phyloP scores from a whole-genome alignment of 2,329 filamentous ascomycete species.

The Cladophialophora psammophila region DNA sequence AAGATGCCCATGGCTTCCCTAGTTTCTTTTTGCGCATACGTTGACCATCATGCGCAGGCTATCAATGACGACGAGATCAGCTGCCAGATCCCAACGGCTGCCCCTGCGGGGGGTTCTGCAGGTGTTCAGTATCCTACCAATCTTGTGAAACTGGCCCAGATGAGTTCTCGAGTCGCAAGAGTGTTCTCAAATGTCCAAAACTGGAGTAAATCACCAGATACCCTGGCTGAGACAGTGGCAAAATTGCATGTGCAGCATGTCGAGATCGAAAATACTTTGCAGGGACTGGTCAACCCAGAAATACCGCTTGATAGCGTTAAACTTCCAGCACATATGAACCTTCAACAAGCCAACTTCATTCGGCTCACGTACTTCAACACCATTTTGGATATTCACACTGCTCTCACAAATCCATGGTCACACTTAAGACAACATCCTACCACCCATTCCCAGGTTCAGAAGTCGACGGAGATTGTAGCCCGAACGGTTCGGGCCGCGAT shows the following conservation, averaged over 20 bases:
- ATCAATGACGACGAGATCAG: conserved; percentile 15
- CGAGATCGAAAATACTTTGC: not conserved
- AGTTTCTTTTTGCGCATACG: not conserved
- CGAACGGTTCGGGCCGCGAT: not conserved
- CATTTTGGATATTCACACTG: not conserved
- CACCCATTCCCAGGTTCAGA: not conserved
- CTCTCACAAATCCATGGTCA: conserved; percentile 8
- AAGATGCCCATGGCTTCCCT: not conserved
- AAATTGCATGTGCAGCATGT: not conserved
- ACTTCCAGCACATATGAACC: not conserved
- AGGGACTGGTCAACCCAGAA: not conserved
- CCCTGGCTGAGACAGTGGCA: not conserved
- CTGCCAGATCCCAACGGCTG: conserved; percentile 10
- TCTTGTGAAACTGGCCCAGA: conserved; percentile 6
- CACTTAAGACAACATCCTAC: not conserved
- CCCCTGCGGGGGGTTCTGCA: not conserved
- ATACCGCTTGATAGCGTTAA: not conserved
- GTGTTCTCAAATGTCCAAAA: conserved; percentile 5
- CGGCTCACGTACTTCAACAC: conserved; percentile 6
- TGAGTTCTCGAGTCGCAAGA: conserved; percentile 1
- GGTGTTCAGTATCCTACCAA: not conserved
- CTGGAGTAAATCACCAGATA: not conserved
- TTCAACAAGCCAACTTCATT: conserved; percentile 3
- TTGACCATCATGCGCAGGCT: conserved; percentile 1
- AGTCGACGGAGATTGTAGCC: not conserved